phyloP scores from a whole-genome alignment of 352 stramenopile genomes.

The Phytophthora tentaculata region DNA sequence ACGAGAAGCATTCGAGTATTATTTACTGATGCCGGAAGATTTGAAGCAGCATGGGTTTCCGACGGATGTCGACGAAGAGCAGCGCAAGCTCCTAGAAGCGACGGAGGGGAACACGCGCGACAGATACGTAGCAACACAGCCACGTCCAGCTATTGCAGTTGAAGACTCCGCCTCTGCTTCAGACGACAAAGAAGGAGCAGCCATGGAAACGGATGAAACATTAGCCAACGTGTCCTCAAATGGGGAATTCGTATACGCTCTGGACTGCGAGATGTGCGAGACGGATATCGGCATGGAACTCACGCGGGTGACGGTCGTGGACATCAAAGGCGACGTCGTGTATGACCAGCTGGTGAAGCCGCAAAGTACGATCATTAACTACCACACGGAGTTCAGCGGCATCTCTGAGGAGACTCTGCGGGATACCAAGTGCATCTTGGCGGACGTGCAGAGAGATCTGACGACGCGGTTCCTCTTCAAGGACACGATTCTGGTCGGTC shows the following conservation, averaged over 20 bases:
- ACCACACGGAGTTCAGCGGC: conserved; percentile 90
- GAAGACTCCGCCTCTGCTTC: conserved; percentile 6
- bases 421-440: conserved; percentile 61
- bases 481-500: conserved; percentile 85
- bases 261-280: conserved; percentile 93
- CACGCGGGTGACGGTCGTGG: conserved; percentile 82
- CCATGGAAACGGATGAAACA: conserved; percentile 35
- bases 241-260: conserved; percentile 55
- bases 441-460: conserved; percentile 76
- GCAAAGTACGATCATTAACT: conserved; percentile 88
- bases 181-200: conserved; percentile 27
- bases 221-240: conserved; percentile 13
- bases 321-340: conserved; percentile 59
- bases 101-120: conserved; percentile 63
- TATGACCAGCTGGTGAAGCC: conserved; percentile 89
- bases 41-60: conserved; percentile 77
- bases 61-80: conserved; percentile 63
- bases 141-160: conserved; percentile 31
- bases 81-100: conserved; percentile 54
- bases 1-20: conserved; percentile 48
- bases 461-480: conserved; percentile 61
- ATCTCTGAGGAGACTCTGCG: conserved; percentile 81
- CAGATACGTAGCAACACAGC: conserved; percentile 55
- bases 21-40: conserved; percentile 68
- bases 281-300: conserved; percentile 86